phyloP scores from a whole-genome alignment of 306 rosid genomes.

The Dicorynia guianensis region DNA sequence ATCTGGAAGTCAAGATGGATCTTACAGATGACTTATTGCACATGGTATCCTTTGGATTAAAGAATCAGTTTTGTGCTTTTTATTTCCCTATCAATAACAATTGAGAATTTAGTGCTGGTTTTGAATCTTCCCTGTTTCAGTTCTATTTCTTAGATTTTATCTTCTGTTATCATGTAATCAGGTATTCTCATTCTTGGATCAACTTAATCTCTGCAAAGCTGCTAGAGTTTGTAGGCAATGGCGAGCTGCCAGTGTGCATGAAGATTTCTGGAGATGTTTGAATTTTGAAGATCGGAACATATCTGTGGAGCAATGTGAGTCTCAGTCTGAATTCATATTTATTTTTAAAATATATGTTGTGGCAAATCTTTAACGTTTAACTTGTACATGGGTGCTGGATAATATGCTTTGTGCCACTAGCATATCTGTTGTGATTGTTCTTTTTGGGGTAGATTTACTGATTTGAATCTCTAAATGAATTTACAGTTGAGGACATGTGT shows the following conservation, averaged over 20 bases:
- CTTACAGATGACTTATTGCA: conserved; percentile 95
- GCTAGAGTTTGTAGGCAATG: conserved; percentile 95
- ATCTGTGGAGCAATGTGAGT: conserved; percentile 90
- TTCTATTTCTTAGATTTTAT: background rate
- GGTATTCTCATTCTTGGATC: conserved; percentile 99
- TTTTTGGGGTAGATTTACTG: conserved; percentile 22
- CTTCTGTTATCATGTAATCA: conserved; percentile 37
- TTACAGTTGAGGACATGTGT: conserved; percentile 95
- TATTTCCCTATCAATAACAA: conserved; percentile 19
- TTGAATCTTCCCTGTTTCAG: background rate
- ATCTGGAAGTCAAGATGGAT: conserved; percentile 86
- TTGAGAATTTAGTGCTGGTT: conserved; percentile 5
- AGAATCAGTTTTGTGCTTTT: conserved; percentile 4
- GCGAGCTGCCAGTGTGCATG: conserved; percentile 96
- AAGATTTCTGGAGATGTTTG: conserved; percentile 94
- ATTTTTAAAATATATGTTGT: background rate
- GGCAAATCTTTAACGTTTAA: background rate
- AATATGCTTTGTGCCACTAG: background rate
- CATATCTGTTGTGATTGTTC: background rate
- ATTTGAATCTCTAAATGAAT: conserved; percentile 38
- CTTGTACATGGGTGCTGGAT: background rate
- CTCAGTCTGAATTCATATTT: conserved; percentile 20
- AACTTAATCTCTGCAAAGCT: conserved; percentile 87
- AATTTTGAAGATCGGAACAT: conserved; percentile 90
- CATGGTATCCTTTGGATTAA: conserved; percentile 65